Conservation (phyloP, 1,284 basidiomycete genomes). For the Ceratobasidium sp. region DNA sequence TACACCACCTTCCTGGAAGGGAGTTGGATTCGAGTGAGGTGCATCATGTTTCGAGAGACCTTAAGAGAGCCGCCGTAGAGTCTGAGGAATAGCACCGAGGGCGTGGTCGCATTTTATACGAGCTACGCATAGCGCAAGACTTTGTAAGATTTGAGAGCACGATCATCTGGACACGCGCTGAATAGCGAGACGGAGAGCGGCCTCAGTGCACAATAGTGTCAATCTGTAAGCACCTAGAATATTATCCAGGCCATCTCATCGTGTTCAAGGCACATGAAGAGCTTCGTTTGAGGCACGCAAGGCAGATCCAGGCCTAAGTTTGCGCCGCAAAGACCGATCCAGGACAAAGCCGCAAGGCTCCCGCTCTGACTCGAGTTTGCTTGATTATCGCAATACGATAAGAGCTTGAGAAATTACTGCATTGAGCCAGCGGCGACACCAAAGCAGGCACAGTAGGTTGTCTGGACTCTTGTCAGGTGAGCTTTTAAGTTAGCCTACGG, state of each 20-base stretch:
- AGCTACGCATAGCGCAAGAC: too few relatives aligned
- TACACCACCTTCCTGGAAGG: conserved; percentile 53
- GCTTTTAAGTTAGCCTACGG: background rate
- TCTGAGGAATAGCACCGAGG: background rate
- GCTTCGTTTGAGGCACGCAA: too few relatives aligned
- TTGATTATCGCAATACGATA: background rate
- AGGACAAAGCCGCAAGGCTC: background rate
- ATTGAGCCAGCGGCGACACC: too few relatives aligned
- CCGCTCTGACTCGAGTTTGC: background rate
- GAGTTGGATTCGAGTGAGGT: background rate
- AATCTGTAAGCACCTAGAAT: background rate
- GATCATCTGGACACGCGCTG: background rate
- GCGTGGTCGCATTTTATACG: too few relatives aligned
- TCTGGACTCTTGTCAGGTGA: background rate
- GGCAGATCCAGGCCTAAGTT: background rate
- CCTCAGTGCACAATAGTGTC: background rate
- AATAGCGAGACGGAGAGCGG: background rate
- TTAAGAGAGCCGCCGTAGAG: background rate
- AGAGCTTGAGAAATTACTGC: background rate
- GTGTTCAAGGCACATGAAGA: background rate
- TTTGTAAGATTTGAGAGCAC: background rate
- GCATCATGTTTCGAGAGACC: background rate
- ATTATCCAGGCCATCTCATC: background rate
- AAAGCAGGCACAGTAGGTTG: background rate
- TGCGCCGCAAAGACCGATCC: background rate